Evolutionary conservation across 2,329 filamentous ascomycete species (phyloP).

Genomic region (Apiospora arundinis): DNA sequence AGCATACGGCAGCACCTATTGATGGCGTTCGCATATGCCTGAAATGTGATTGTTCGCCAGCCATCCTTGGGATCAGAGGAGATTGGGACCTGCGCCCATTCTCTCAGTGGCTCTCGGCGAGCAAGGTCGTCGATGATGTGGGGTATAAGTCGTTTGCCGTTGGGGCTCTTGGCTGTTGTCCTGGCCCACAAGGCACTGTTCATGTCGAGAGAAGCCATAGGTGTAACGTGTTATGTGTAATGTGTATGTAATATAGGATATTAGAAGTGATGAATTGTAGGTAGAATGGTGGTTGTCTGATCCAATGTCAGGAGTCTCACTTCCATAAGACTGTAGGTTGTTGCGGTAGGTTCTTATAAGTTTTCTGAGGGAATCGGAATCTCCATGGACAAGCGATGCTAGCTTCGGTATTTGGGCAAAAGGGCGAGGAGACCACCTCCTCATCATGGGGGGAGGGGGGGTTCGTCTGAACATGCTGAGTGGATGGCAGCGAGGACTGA

Average conservation of each 20-base stretch:
- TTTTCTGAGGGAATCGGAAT: not conserved
- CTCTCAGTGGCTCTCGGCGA: constrained; percentile 40
- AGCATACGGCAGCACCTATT: constrained; percentile 47
- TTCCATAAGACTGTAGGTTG: not conserved
- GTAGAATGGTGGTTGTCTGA: too few species aligned
- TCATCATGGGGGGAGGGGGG: not conserved
- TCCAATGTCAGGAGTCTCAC: too few species aligned
- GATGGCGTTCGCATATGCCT: constrained; percentile 47
- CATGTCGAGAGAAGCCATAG: not conserved
- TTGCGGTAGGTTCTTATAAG: not conserved
- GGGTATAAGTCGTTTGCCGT: constrained; percentile 41
- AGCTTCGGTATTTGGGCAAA: not conserved
- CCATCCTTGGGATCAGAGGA: constrained; percentile 46
- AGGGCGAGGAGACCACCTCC: not conserved
- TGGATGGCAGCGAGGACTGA: not conserved
- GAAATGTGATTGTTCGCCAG: constrained; percentile 46
- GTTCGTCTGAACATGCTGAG: not conserved
- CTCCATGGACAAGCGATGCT: not conserved
- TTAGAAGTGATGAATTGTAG: too few species aligned
- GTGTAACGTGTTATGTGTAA: too few species aligned
- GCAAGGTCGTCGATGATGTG: constrained; percentile 48
- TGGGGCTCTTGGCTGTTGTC: not conserved
- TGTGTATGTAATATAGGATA: too few species aligned
- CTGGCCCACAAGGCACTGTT: not conserved
- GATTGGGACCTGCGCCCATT: constrained; percentile 44